phyloP scores from a whole-genome alignment of 2,329 filamentous ascomycete genomes.

The Macrophomina pseudophaseolina region DNA sequence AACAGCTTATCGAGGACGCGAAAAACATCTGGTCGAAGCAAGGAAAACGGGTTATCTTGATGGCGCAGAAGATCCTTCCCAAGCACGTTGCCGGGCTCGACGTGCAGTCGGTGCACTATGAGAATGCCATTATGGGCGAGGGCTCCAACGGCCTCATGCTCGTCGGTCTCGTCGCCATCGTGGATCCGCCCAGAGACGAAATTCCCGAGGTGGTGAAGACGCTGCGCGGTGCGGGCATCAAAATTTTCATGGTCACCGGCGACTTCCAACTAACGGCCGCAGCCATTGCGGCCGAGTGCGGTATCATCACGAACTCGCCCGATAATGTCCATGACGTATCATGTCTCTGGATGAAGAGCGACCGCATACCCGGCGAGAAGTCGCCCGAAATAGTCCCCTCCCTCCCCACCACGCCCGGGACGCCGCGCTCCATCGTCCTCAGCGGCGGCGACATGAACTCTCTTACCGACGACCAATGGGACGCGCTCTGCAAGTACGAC shows the following conservation, averaged over 20 bases:
- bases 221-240: constrained; percentile 71
- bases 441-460: constrained; percentile 60
- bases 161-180: constrained; percentile 63
- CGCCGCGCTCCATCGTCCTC: constrained; percentile 34
- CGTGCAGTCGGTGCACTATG: constrained; percentile 54
- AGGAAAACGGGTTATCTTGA: constrained; percentile 70
- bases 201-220: constrained; percentile 65
- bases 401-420: constrained; percentile 59
- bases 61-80: constrained; percentile 64
- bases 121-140: constrained; percentile 62
- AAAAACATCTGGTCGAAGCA: constrained; percentile 73
- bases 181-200: constrained; percentile 65
- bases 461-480: constrained; percentile 73
- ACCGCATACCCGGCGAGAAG: neutral
- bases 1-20: constrained; percentile 58
- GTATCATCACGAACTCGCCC: constrained; percentile 65
- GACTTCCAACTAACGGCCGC: constrained; percentile 77
- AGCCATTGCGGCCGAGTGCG: constrained; percentile 73
- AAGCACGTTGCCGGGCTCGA: constrained; percentile 40
- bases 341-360: constrained; percentile 47
- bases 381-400: neutral
- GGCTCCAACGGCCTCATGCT: constrained; percentile 57
- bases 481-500: constrained; percentile 65
- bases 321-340: constrained; percentile 59
- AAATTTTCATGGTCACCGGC: constrained; percentile 83